Percentiles rank a stretch among this genome's conserved stretches.
These are phyloP conservation scores for Oryza officinalis DNA, from an alignment of 176 grass and related monocot genomes.

Conservation along the genomic window DNA sequence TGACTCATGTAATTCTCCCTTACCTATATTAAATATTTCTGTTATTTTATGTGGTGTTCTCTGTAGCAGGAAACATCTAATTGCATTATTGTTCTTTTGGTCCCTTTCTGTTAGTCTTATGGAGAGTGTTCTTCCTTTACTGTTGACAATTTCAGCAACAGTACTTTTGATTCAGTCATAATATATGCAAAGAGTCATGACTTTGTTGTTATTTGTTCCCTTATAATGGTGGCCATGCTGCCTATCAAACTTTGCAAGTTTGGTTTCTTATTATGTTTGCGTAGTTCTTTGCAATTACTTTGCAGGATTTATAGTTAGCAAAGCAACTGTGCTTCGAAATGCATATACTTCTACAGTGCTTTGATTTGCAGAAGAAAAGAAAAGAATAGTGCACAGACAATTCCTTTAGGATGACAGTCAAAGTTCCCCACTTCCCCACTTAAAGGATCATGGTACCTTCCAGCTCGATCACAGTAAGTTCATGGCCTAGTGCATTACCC, in stretches of 20 bases:
- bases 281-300: constrained; percentile 1
- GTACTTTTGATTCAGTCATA: neutral
- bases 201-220: neutral
- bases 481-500: neutral
- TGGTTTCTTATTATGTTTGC: neutral
- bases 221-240: neutral
- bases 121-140: neutral
- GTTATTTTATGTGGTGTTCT: neutral
- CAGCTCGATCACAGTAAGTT: neutral
- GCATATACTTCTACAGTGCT: neutral
- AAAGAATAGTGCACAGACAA: neutral
- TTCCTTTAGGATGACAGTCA: neutral
- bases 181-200: neutral
- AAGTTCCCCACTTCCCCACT: neutral
- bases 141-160: constrained; percentile 1
- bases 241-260: neutral
- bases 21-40: neutral
- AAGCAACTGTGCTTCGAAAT: neutral
- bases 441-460: neutral
- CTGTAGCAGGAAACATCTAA: neutral
- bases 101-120: constrained; percentile 8
- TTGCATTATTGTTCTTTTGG: constrained; percentile 17
- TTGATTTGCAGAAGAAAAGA: neutral
- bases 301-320: neutral
- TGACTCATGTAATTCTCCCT: constrained; percentile 9